Percentiles rank a stretch among this genome's conserved stretches.
Conservation (phyloP, 2,329 filamentous ascomycete genomes). For the Basipetospora sp. region DNA sequence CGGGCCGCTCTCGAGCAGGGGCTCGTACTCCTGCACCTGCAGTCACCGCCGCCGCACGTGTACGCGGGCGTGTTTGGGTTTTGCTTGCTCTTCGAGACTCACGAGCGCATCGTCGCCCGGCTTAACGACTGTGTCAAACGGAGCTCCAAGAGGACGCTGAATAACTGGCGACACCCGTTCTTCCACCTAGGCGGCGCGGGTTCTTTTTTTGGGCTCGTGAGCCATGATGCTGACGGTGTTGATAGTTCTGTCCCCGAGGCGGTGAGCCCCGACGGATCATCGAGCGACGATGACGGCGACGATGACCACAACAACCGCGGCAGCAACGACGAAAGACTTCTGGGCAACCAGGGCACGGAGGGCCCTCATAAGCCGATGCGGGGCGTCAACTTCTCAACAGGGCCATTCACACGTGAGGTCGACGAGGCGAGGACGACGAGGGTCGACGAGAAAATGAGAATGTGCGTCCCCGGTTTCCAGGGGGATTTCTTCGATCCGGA, state of each 20-base stretch:
- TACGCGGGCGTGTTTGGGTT: slow-evolving; percentile 53
- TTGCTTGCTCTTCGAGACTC: slow-evolving; percentile 45
- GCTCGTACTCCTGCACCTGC: slow-evolving; percentile 39
- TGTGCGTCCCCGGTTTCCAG: slow-evolving; percentile 46
- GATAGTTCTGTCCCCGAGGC: background rate
- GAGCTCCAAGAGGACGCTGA: slow-evolving; percentile 29
- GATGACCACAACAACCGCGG: no score
- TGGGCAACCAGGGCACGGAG: slow-evolving; percentile 23
- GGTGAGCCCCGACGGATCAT: no score
- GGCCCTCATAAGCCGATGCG: slow-evolving; percentile 1
- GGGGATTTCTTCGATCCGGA: slow-evolving; percentile 65
- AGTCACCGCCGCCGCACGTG: slow-evolving; percentile 30
- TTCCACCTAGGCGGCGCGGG: slow-evolving; percentile 54
- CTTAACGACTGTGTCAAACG: slow-evolving; percentile 20
- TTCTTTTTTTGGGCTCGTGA: slow-evolving; percentile 37
- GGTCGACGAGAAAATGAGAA: slow-evolving; percentile 33
- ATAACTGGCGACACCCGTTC: slow-evolving; percentile 46
- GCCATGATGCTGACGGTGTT: background rate
- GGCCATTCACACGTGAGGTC: slow-evolving; percentile 30
- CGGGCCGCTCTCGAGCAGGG: slow-evolving; percentile 49
- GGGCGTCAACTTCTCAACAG: slow-evolving; percentile 11
- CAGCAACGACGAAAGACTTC: slow-evolving; percentile 1
- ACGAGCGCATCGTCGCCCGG: slow-evolving; percentile 30
- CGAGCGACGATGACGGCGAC: no score
- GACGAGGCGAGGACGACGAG: slow-evolving; percentile 26